A percentile compares a stretch with the other conserved stretches of the same genome.
Evolutionary conservation across 345 rosid genomes (phyloP).

Genomic region (Populus pruinosa): DNA sequence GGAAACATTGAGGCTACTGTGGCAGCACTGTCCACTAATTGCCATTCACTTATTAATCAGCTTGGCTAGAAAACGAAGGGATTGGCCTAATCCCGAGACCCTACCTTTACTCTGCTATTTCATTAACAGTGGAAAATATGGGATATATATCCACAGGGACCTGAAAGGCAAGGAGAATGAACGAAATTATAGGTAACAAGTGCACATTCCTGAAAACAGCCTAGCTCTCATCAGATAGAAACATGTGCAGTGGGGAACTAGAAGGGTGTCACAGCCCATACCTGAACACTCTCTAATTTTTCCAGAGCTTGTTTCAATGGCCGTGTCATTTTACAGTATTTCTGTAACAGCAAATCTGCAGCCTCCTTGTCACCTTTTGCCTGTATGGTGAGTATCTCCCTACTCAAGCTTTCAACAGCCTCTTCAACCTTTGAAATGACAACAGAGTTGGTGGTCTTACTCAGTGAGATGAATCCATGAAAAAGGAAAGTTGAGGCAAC

Average conservation of each 20-base stretch:
- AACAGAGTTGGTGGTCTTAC: conserved; percentile 8
- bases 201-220: not conserved
- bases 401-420: conserved; percentile 81
- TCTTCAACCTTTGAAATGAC: conserved; percentile 50
- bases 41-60: not conserved
- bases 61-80: not conserved
- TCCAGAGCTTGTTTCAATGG: conserved; percentile 61
- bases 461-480: not conserved
- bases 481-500: conserved; percentile 4
- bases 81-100: not conserved
- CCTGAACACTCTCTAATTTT: conserved; percentile 64
- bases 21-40: too few species aligned
- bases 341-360: conserved; percentile 57
- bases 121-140: conserved; percentile 49
- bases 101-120: conserved; percentile 27
- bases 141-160: conserved; percentile 85
- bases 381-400: conserved; percentile 73
- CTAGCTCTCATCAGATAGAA: not conserved
- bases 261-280: conserved; percentile 13
- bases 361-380: conserved; percentile 83
- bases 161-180: conserved; percentile 29
- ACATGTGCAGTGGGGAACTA: not conserved
- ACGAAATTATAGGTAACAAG: not conserved
- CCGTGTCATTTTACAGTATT: conserved; percentile 57
- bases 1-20: not conserved